Percentiles rank a stretch among this genome's conserved stretches.
Conservation (phyloP, 257 asterid genomes). For the Lantana camara region DNA sequence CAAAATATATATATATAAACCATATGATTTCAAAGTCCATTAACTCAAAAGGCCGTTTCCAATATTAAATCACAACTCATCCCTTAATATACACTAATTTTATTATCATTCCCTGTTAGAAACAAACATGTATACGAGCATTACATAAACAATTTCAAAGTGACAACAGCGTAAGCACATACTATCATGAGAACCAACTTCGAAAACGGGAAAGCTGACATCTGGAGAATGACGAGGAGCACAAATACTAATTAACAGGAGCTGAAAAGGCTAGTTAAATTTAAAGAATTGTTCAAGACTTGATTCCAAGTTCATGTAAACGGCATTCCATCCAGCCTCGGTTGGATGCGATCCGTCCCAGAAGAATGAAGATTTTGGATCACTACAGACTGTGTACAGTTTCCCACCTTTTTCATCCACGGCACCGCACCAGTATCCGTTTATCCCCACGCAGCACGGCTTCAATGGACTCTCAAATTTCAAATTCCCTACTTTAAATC, state of each 20-base stretch:
- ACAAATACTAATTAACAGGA: background rate
- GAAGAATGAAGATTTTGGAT: constrained; percentile 63
- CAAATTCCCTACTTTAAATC: constrained; percentile 40
- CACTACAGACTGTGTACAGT: constrained; percentile 66
- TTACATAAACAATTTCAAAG: background rate
- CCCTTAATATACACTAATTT: too few species aligned
- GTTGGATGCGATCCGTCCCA: constrained; percentile 92
- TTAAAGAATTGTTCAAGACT: constrained; percentile 44
- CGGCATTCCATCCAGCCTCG: constrained; percentile 85
- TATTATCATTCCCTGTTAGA: too few species aligned
- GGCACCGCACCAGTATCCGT: constrained; percentile 52
- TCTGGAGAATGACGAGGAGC: background rate
- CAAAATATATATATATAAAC: too few species aligned
- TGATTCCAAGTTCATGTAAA: constrained; percentile 42
- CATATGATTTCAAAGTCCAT: too few species aligned
- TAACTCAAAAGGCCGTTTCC: too few species aligned
- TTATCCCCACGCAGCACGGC: constrained; percentile 75
- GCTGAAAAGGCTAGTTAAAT: background rate
- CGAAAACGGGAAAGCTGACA: background rate
- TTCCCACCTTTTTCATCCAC: constrained; percentile 58
- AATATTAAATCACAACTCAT: too few species aligned
- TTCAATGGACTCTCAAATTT: constrained; percentile 66
- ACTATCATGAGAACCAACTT: background rate
- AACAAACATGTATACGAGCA: background rate
- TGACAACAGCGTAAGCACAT: constrained; percentile 3